phyloP scores from a whole-genome alignment of 495 filamentous ascomycete genomes.

The Aspergillus steynii region DNA sequence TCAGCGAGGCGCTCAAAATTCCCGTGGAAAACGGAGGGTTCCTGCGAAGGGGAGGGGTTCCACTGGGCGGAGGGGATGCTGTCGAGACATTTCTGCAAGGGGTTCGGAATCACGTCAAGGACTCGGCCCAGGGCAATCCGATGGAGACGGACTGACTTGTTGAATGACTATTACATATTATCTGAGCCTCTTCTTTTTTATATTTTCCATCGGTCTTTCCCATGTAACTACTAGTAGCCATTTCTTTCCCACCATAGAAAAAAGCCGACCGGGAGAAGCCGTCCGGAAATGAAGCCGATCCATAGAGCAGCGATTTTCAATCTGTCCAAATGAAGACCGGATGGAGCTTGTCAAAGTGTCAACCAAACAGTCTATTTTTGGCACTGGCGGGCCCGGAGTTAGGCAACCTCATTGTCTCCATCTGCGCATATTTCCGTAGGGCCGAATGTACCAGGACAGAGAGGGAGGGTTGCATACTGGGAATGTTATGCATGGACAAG shows the following conservation, averaged over 20 bases:
- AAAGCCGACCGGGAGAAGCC: background rate
- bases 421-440: too few species aligned
- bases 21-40: conserved; percentile 80
- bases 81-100: conserved; percentile 89
- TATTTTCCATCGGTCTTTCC: conserved; percentile 1
- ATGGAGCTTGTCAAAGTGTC: background rate
- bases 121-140: conserved; percentile 32
- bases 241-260: background rate
- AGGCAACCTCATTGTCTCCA: too few species aligned
- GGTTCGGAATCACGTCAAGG: conserved; percentile 71
- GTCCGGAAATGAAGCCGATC: background rate
- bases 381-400: too few species aligned
- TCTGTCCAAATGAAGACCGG: background rate
- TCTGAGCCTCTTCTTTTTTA: conserved; percentile 4
- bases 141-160: conserved; percentile 51
- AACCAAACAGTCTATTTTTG: too few species aligned
- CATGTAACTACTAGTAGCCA: background rate
- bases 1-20: conserved; percentile 82
- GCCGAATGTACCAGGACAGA: too few species aligned
- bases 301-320: too few species aligned
- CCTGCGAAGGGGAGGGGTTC: conserved; percentile 67
- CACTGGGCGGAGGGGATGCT: conserved; percentile 84
- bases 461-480: too few species aligned
- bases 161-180: conserved; percentile 1
- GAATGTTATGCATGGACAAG: too few species aligned